phyloP scores from a whole-genome alignment of 2,329 filamentous ascomycete genomes.

The Coniochaeta ligniaria region DNA sequence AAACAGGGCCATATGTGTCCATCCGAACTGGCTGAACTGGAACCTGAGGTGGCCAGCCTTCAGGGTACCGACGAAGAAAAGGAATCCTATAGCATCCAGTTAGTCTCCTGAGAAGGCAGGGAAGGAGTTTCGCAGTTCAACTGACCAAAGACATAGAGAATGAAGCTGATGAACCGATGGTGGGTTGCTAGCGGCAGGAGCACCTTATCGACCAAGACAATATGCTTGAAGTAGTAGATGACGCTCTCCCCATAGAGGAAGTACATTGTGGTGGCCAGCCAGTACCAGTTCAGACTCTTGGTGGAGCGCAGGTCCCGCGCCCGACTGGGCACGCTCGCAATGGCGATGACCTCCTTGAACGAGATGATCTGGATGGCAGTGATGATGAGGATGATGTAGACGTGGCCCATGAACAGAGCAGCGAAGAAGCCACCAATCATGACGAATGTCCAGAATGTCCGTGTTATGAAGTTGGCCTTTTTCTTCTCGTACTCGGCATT shows the following conservation, averaged over 20 bases:
- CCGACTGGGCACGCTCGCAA: conserved; percentile 87
- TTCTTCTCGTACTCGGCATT: conserved; percentile 88
- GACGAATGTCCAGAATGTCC: conserved; percentile 95
- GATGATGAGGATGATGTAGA: conserved; percentile 91
- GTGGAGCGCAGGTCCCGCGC: conserved; percentile 88
- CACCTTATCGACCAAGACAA: conserved; percentile 89
- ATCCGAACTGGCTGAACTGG: conserved; percentile 98
- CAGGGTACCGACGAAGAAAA: conserved; percentile 93
- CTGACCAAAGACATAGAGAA: conserved; percentile 93
- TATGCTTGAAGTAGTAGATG: conserved; percentile 99
- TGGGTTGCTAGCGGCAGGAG: conserved; percentile 90
- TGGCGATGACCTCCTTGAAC: conserved; percentile 99
- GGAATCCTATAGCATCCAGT: conserved; percentile 60
- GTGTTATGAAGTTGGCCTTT: conserved; percentile 93
- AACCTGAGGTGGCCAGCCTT: conserved; percentile 96
- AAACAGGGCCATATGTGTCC: conserved; percentile 99
- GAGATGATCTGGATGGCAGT: conserved; percentile 93
- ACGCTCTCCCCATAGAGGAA: conserved; percentile 98
- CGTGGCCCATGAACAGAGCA: conserved; percentile 89
- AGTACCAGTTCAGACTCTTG: conserved; percentile 98
- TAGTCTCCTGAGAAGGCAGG: conserved; percentile 12
- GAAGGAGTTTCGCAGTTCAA: conserved; percentile 7
- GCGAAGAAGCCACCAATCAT: conserved; percentile 95
- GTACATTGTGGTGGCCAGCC: conserved; percentile 98
- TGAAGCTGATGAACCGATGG: conserved; percentile 97